These are phyloP conservation scores for Hypomontagnella monticulosa DNA, from an alignment of 495 filamentous ascomycete genomes.

Conservation along the genomic window DNA sequence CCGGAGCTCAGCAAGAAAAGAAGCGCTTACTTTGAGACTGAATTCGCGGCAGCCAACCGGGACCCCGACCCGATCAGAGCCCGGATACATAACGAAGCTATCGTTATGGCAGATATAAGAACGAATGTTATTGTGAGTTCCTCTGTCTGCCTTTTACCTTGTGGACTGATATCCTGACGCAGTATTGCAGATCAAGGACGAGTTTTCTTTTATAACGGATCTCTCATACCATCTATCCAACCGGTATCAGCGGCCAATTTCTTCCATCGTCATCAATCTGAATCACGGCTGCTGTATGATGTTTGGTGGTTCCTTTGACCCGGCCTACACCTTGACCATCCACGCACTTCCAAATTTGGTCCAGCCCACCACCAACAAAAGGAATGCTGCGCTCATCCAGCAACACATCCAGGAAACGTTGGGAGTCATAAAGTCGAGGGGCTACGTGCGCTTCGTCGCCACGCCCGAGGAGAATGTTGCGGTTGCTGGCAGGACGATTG, in stretches of 20 bases:
- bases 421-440: constrained; percentile 68
- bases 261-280: constrained; percentile 75
- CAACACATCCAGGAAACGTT: constrained; percentile 72
- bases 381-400: constrained; percentile 80
- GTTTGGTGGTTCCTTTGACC: constrained; percentile 77
- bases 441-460: constrained; percentile 75
- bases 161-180: constrained; percentile 6
- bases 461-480: constrained; percentile 76
- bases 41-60: constrained; percentile 53
- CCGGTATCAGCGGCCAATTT: constrained; percentile 76
- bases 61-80: constrained; percentile 59
- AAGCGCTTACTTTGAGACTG: constrained; percentile 58
- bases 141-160: background rate
- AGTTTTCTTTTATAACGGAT: constrained; percentile 74
- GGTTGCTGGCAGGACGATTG: constrained; percentile 72
- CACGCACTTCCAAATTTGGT: constrained; percentile 73
- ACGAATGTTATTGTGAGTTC: constrained; percentile 65
- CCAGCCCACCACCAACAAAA: constrained; percentile 80
- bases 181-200: constrained; percentile 65
- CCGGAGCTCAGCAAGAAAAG: constrained; percentile 51
- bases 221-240: constrained; percentile 74
- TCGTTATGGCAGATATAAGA: constrained; percentile 81
- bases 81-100: constrained; percentile 69
- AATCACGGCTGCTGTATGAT: constrained; percentile 79
- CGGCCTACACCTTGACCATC: constrained; percentile 83